phyloP scores from a whole-genome alignment of 169 alveolate species.

The Besnoitia besnoiti region DNA sequence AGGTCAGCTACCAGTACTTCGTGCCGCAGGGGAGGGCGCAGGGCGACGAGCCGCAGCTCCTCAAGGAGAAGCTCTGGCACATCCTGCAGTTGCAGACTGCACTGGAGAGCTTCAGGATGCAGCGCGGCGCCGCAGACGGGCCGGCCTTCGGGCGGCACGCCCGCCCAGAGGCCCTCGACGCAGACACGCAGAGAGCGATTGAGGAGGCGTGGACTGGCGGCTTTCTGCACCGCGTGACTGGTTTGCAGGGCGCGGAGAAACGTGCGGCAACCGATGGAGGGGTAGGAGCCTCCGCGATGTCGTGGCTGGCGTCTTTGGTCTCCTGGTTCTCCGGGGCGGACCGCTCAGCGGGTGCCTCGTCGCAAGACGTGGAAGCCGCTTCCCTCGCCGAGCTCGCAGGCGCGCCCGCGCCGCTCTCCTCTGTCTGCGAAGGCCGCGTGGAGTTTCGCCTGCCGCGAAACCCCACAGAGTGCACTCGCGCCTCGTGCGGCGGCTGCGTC shows the following conservation, averaged over 20 bases:
- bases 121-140: not conserved
- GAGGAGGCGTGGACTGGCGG: not conserved
- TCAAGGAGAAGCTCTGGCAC: not conserved
- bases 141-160: not conserved
- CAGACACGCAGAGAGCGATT: not conserved
- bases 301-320: not conserved
- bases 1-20: conserved; percentile 3
- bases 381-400: not conserved
- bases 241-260: too few species aligned
- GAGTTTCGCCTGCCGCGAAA: not conserved
- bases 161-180: not conserved
- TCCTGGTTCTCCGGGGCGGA: not conserved
- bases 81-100: not conserved
- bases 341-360: not conserved
- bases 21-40: not conserved
- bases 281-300: too few species aligned
- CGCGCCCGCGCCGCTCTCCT: not conserved
- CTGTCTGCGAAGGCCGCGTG: not conserved
- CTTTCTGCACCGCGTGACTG: too few species aligned
- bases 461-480: too few species aligned
- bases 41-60: too few species aligned
- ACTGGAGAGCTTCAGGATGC: not conserved
- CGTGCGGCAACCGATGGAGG: too few species aligned
- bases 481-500: too few species aligned
- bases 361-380: not conserved